These are phyloP conservation scores for Bipolaris sorokiniana DNA, from an alignment of 2,329 filamentous ascomycete species.

Conservation along the genomic window DNA sequence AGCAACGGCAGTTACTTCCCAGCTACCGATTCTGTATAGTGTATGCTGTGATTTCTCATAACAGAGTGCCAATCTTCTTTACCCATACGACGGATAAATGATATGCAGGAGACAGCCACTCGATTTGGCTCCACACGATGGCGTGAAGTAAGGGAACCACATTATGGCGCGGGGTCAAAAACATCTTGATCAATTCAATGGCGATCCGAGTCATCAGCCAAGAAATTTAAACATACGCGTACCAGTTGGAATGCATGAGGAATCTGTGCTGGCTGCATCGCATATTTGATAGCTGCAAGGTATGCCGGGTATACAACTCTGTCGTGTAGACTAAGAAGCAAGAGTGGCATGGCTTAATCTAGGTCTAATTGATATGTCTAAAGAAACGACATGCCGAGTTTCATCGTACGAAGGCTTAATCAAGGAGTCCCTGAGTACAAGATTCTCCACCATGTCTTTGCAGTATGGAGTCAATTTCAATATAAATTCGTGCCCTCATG, in stretches of 20 bases:
- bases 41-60: not conserved
- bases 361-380: not conserved
- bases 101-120: not conserved
- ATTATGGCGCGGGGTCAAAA: not conserved
- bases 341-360: slow-evolving; percentile 5
- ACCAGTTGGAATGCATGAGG: not conserved
- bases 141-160: not conserved
- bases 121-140: not conserved
- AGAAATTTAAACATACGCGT: not conserved
- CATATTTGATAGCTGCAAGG: not conserved
- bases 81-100: slow-evolving; percentile 9
- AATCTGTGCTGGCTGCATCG: not conserved
- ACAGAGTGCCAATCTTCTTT: not conserved
- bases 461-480: not conserved
- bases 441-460: not conserved
- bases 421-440: not conserved
- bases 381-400: not conserved
- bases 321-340: not conserved
- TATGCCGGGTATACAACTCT: not conserved
- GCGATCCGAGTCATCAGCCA: not conserved
- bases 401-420: slow-evolving; percentile 7
- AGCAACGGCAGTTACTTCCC: slow-evolving; percentile 15
- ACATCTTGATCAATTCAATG: not conserved
- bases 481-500: not conserved
- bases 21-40: slow-evolving; percentile 3